These are phyloP conservation scores for Schwanniomyces occidentalis DNA, from an alignment of 805 yeast species.

Conservation along the genomic window DNA sequence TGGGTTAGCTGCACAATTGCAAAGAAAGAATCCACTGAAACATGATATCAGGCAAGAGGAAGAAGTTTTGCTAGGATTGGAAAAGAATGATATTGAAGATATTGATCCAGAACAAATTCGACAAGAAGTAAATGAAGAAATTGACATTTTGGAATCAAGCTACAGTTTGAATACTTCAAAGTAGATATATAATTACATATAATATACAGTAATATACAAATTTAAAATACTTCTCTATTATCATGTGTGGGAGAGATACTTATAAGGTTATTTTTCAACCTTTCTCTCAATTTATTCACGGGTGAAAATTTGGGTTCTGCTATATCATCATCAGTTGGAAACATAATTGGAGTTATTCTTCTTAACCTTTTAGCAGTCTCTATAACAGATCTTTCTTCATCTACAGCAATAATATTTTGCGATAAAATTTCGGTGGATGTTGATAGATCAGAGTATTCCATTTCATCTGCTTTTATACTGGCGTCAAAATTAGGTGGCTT, in stretches of 20 bases:
- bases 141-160: constrained; percentile 18
- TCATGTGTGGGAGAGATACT: constrained; percentile 1
- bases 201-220: constrained; percentile 4
- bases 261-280: constrained; percentile 10
- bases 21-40: background rate
- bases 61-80: constrained; percentile 2
- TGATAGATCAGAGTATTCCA: constrained; percentile 3
- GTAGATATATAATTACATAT: too few relatives aligned
- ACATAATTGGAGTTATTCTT: constrained; percentile 35
- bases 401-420: constrained; percentile 2
- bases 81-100: constrained; percentile 9
- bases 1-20: constrained; percentile 2
- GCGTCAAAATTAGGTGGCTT: constrained; percentile 20
- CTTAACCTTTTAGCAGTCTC: constrained; percentile 37
- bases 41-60: too few relatives aligned
- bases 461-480: background rate
- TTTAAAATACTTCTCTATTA: background rate
- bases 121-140: constrained; percentile 22
- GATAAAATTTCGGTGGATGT: constrained; percentile 1
- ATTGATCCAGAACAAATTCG: constrained; percentile 16
- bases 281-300: constrained; percentile 25
- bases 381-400: constrained; percentile 17
- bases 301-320: constrained; percentile 32
- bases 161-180: constrained; percentile 1
- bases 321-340: constrained; percentile 31